phyloP scores from a whole-genome alignment of 495 filamentous ascomycete genomes.

The Aspergillus indologenus region DNA sequence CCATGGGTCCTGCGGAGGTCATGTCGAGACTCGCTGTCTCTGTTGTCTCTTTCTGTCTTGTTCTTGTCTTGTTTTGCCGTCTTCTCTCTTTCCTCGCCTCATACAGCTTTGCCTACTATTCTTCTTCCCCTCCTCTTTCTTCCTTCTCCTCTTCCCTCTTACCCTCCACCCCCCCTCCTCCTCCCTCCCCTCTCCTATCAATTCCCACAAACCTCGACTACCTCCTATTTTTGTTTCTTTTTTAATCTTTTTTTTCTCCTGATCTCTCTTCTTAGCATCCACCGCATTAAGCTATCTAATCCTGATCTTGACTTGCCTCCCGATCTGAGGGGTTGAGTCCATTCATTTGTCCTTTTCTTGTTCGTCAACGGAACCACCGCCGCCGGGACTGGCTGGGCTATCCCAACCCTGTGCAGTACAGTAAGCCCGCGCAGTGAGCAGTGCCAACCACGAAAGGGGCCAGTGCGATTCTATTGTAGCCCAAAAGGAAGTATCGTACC shows the following conservation, averaged over 20 bases:
- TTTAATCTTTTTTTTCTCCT: neutral
- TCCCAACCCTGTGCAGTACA: neutral
- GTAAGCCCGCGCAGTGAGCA: neutral
- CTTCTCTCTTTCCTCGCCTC: constrained; percentile 1
- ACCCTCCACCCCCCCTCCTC: neutral
- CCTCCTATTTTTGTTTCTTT: neutral
- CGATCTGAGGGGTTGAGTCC: neutral
- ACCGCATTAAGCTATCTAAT: neutral
- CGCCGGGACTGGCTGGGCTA: neutral
- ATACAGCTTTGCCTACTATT: neutral
- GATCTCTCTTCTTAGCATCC: neutral
- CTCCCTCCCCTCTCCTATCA: constrained; percentile 2
- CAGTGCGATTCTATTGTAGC: neutral
- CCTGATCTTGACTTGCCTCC: neutral
- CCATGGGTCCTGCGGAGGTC: constrained; percentile 11
- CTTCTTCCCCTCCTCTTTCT: neutral
- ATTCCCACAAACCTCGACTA: neutral
- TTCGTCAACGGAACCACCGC: neutral
- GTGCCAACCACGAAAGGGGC: neutral
- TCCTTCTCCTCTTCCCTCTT: constrained; percentile 1
- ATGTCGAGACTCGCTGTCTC: constrained; percentile 8
- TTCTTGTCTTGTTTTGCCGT: constrained; percentile 1
- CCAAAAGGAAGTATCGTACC: neutral
- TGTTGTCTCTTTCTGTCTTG: constrained; percentile 6
- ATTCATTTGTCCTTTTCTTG: neutral